phyloP scores from a whole-genome alignment of 2,329 filamentous ascomycete species.

The Hymenoscyphus linearis region DNA sequence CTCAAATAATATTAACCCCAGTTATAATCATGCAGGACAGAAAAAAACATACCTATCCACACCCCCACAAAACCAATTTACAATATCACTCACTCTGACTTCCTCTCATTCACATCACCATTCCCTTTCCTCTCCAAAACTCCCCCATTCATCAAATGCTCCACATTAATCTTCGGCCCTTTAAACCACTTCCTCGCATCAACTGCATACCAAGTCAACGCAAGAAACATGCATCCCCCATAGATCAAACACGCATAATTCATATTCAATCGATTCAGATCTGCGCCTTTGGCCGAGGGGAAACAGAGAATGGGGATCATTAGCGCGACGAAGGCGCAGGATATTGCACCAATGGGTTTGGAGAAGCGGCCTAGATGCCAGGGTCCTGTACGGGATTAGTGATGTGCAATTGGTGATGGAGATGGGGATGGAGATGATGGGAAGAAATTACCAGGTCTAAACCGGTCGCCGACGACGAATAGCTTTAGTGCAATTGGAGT shows the following conservation, averaged over 20 bases:
- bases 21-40: too few species aligned
- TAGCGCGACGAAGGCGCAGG: slow-evolving; percentile 54
- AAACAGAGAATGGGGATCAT: slow-evolving; percentile 67
- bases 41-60: not conserved
- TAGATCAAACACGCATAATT: slow-evolving; percentile 67
- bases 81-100: not conserved
- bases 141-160: slow-evolving; percentile 22
- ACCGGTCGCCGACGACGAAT: slow-evolving; percentile 55
- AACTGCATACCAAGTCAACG: slow-evolving; percentile 58
- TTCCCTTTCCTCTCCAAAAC: not conserved
- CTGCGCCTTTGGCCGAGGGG: slow-evolving; percentile 49
- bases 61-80: not conserved
- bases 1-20: too few species aligned
- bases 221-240: slow-evolving; percentile 55
- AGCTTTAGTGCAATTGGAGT: slow-evolving; percentile 54
- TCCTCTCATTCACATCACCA: not conserved
- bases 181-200: slow-evolving; percentile 64
- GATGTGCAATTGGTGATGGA: too few species aligned
- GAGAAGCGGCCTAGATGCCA: slow-evolving; percentile 62
- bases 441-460: slow-evolving; percentile 48
- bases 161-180: slow-evolving; percentile 63
- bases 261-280: slow-evolving; percentile 50
- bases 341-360: slow-evolving; percentile 49
- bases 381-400: slow-evolving; percentile 38
- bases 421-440: not conserved